Evolutionary conservation across 352 stramenopile species (phyloP), one percentile per base, ranked within the genome.

Genomic region (Phytophthora ramorum): DNA sequence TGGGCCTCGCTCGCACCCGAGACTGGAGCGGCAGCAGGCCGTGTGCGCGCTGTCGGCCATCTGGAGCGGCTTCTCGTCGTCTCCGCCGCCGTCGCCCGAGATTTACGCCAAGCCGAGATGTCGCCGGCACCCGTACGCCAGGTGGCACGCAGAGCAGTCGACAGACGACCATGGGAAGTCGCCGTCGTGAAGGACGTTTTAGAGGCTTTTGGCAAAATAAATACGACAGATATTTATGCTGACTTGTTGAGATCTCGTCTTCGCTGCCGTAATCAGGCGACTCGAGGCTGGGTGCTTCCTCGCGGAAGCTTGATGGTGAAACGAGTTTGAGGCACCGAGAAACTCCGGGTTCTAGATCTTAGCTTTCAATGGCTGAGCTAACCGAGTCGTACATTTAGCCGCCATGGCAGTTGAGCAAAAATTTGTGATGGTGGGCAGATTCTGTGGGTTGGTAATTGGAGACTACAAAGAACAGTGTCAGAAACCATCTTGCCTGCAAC

Each of bases 31-130:
- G 10, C 70, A 78, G 35, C 66, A 67, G 16, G 70, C 70, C 13
- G 54, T 45, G 22, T 67, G 66, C 24, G 60, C 57, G 24, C 35
- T 78, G 14, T 68, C 70, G 8, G 61, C 52, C 22, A 40, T 78
- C 52, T 78, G 66, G 70, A 60, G 44, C 32, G 48, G 65, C 65
- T 62, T 64, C 14, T 50, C 64, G 19, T 49, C 30, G 10, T 65
- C 54, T 20, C 69, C 69, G 14, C 55, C 50, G 14, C 50, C 64
- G 50, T 69, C 62, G 24, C 66, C 59, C 2, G 66, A 73, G 22
- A 71, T 74, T 48, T 71, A 74, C 40, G 66, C 66, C 37, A 66
- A 71, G 17, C 48, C 41, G n/a, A 70, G 66, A 66, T 47, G 40
- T 50, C 48, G 53, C 13, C 53, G 43, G 49, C 63, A 71, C n/a